A percentile compares a stretch with the other conserved stretches of the same genome.
These are phyloP conservation scores for Kappamyces sp. DNA, from an alignment of 192 early-diverging fungal species.

Conservation along the genomic window DNA sequence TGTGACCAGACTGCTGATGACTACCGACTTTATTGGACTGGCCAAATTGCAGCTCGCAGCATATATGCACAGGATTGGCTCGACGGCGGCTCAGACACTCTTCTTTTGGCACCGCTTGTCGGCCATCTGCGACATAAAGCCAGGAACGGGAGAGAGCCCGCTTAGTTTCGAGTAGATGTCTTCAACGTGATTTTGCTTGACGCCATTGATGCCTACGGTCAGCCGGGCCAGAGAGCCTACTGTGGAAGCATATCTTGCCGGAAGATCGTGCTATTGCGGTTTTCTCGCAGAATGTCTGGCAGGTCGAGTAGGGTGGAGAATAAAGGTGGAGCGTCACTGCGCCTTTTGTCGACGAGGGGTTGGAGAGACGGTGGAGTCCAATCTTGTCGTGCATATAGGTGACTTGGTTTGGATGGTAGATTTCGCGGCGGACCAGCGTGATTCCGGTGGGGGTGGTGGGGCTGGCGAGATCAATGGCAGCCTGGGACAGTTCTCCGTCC, in stretches of 20 bases:
- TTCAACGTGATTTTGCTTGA: conserved; percentile 9
- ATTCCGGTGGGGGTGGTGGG: not conserved
- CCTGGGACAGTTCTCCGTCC: conserved; percentile 19
- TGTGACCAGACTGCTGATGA: too few species aligned
- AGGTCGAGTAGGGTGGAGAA: conserved; percentile 76
- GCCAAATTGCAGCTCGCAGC: too few species aligned
- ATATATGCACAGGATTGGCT: too few species aligned
- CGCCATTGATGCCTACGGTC: conserved; percentile 2
- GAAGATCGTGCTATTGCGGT: conserved; percentile 60
- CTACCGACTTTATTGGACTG: too few species aligned
- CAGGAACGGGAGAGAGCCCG: too few species aligned
- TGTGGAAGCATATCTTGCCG: conserved; percentile 55
- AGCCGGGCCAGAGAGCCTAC: conserved; percentile 17
- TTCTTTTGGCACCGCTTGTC: too few species aligned
- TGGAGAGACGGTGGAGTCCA: conserved; percentile 76
- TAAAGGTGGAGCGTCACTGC: conserved; percentile 88
- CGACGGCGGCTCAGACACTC: too few species aligned
- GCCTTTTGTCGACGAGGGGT: conserved; percentile 45
- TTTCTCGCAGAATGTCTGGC: conserved; percentile 74
- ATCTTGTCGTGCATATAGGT: conserved; percentile 89
- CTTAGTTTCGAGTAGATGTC: conserved; percentile 8
- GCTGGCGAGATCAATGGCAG: conserved; percentile 18
- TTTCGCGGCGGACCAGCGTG: not conserved
- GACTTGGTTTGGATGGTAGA: conserved; percentile 54
- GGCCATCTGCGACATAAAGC: too few species aligned